Evolutionary conservation across 2,329 filamentous ascomycete genomes (phyloP).

Genomic region (Beauveria medogensis): DNA sequence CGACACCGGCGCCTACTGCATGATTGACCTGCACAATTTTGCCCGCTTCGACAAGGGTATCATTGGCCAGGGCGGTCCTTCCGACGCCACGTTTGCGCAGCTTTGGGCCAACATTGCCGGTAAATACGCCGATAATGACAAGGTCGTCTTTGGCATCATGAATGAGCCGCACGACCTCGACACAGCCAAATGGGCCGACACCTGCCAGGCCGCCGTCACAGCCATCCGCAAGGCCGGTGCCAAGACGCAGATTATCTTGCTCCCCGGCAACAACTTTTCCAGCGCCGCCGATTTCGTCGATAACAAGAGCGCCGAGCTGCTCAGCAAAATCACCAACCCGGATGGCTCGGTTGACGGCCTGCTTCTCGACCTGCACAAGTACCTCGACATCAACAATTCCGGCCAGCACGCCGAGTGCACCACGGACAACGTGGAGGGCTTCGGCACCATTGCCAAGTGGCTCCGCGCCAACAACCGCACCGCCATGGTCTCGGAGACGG

Average conservation of each 20-base stretch:
- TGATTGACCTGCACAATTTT: slow-evolving; percentile 52
- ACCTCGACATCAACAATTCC: slow-evolving; percentile 49
- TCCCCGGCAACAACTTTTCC: slow-evolving; percentile 55
- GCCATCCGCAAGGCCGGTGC: slow-evolving; percentile 59
- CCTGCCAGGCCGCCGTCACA: slow-evolving; percentile 54
- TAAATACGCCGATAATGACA: slow-evolving; percentile 46
- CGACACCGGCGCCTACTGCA: slow-evolving; percentile 47
- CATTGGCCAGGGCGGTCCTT: slow-evolving; percentile 57
- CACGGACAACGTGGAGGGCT: slow-evolving; percentile 43
- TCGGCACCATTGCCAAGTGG: slow-evolving; percentile 34
- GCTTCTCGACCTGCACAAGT: slow-evolving; percentile 54
- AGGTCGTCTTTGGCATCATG: slow-evolving; percentile 58
- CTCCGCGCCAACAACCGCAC: slow-evolving; percentile 38
- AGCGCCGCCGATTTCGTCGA: slow-evolving; percentile 40
- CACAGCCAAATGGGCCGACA: slow-evolving; percentile 48
- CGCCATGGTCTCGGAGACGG: slow-evolving; percentile 46
- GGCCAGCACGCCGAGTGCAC: slow-evolving; percentile 45
- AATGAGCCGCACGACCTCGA: slow-evolving; percentile 60
- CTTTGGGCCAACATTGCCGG: slow-evolving; percentile 52
- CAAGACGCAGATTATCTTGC: slow-evolving; percentile 52
- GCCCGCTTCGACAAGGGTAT: slow-evolving; percentile 54
- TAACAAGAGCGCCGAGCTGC: slow-evolving; percentile 40
- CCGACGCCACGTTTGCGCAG: slow-evolving; percentile 47
- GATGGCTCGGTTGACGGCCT: slow-evolving; percentile 49
- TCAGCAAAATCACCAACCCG: slow-evolving; percentile 48